Base-by-base conservation (phyloP, 164 flowering plant species). In the Buxus sempervirens region DNA sequence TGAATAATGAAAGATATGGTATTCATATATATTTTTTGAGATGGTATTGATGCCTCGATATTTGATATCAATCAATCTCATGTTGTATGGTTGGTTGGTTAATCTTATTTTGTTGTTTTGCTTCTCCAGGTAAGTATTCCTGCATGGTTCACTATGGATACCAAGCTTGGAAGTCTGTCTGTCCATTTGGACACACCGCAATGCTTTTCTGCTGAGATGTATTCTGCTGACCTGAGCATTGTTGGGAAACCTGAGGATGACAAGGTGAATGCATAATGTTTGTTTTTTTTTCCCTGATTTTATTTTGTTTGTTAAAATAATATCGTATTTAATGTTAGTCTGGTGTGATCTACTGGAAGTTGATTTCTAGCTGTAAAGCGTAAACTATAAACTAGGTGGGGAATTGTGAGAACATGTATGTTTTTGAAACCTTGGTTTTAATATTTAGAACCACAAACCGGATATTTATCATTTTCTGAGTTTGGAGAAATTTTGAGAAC, bases 171-270 rank as follows among this genome's bases (percentile, higher is more conserved):
- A 63, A 85, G 91, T 84, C 77, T 95, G 82, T 89, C 99, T 45
- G 72, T 95, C 70, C 96, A 95, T 83, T 81, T 95, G 83, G 99
- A 95, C 16, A 89, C 98, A 8, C 99, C 99, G n/a, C 99, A 92
- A 74, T 95, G 98, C 80, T 95, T 95, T 81, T 85, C 91, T 54
- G 99, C 99, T 5, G 99, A 95, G 80, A 95, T 92, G 98, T 95
- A 95, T 78, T 90, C 98, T 72, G 85, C 78, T 65, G 99, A 95
- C 75, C 90, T 95, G 27, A 82, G 82, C 68, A 92, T 91, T 70
- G 54, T 74, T 56, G 99, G 90, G 62, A 90, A 88, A 72, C 85
- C 94, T 60, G 99, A 95, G 75, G 99, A 95, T 77, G 94, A 88
- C 78, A 95, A 95, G 98, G 99, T 94, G 62, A 60, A 49, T 53